phyloP scores from a whole-genome alignment of 305 asterid species.

The Fraxinus angustifolia region DNA sequence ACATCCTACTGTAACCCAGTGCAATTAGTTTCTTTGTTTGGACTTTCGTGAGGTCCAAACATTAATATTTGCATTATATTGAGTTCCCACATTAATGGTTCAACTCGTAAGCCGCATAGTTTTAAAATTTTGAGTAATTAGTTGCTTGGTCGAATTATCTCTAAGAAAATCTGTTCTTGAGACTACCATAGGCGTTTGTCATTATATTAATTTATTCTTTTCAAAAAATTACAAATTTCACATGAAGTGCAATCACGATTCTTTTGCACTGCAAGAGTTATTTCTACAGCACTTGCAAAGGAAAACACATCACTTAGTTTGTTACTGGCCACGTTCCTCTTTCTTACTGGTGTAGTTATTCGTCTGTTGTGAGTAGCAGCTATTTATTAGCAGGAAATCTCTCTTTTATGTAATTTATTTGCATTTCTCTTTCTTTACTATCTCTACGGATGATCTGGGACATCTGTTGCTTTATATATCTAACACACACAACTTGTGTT shows the following conservation, averaged over 20 bases:
- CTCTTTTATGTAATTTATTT: background rate
- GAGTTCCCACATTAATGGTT: background rate
- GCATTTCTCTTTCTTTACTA: constrained; percentile 9
- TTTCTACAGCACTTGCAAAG: background rate
- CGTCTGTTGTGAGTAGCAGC: constrained; percentile 19
- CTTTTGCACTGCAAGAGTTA: background rate
- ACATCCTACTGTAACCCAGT: background rate
- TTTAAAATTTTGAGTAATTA: background rate
- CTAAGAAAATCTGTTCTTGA: background rate
- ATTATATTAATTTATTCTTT: background rate
- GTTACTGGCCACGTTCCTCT: constrained; percentile 27
- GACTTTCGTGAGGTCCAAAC: background rate
- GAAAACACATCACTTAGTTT: background rate
- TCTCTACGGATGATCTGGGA: constrained; percentile 18
- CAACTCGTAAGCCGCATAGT: background rate
- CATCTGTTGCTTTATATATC: constrained; percentile 15
- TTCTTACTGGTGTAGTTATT: constrained; percentile 30
- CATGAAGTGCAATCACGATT: background rate
- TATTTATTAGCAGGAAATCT: constrained; percentile 27
- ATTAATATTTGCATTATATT: background rate
- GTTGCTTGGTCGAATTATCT: background rate
- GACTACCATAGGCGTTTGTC: background rate
- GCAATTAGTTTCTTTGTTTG: background rate
- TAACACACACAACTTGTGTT: constrained; percentile 24
- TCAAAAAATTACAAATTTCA: background rate